Base-by-base conservation (phyloP, 768 basidiomycete genomes). In the Trametopsis cervina region DNA sequence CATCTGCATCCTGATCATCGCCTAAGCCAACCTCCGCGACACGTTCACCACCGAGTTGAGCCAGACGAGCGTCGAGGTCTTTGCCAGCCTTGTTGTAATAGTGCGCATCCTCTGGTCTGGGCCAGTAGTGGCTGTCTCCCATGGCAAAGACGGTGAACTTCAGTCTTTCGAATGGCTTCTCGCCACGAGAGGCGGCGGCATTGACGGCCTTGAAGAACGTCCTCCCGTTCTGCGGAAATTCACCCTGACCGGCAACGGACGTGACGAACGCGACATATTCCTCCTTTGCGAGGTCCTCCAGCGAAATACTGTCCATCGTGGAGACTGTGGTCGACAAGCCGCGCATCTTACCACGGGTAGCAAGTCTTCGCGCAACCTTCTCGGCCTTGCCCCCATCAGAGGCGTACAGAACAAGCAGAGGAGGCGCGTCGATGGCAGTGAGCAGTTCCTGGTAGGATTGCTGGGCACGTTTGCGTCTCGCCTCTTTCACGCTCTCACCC, bases 111-210 rank as follows among this genome's bases (percentile, higher is more conserved):
- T 98, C 93, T 15, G 88, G 77, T 36, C 96, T 80, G 7, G 96
- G 96, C 96, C 96, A 99, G 70, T 99, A 99, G 68, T 96, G 94
- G 63, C 88, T 94, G 66, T 99, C 96, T 52, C 96, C 96, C 81
- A 99, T 86, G 41, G 74, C 95, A 57, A 98, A 96, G 38, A 98
- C 92, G 45, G 84, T 68, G 65, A 79, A 89, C 60, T 78, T 83
- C 50, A 92, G 70, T 52, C 82, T 83, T 44, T 69, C 53, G 37
- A 92, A 70, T 4, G 75, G 69, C 46, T 68, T 72, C 44, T 85
- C 83, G 17, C 78, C 78, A n/a, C 71, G 71, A 9, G 71, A 67
- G 2, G 71, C 63, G 5, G 80, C 77, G 6, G 81, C 83, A 55
- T 87, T 86, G 56, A 96, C 58, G 3, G 87, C 75, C 69, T 95